phyloP scores from a whole-genome alignment of 805 yeast genomes.

The Teunomyces lycoperdinae region DNA sequence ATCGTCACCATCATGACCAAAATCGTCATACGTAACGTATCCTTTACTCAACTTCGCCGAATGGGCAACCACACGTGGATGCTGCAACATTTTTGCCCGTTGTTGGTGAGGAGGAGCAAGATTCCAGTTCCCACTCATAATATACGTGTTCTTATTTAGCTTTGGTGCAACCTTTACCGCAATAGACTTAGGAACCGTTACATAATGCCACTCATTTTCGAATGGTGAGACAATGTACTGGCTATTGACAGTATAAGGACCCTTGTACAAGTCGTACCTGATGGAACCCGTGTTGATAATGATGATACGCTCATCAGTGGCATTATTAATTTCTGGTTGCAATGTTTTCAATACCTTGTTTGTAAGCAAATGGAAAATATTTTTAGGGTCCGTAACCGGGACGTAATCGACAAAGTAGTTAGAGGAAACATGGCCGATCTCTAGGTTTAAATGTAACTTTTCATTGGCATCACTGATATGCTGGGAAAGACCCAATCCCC shows the following conservation, averaged over 20 bases:
- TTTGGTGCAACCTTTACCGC: constrained; percentile 54
- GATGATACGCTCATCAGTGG: constrained; percentile 38
- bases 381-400: constrained; percentile 48
- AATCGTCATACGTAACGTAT: constrained; percentile 78
- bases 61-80: constrained; percentile 7
- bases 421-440: constrained; percentile 63
- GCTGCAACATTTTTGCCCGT: neutral
- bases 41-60: constrained; percentile 51
- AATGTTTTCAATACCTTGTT: constrained; percentile 52
- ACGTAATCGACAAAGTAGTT: constrained; percentile 68
- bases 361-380: constrained; percentile 59
- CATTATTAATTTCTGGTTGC: constrained; percentile 20
- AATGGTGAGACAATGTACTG: constrained; percentile 86
- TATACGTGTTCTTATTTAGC: constrained; percentile 57
- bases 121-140: constrained; percentile 20
- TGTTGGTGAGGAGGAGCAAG: constrained; percentile 25
- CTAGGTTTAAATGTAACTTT: constrained; percentile 50
- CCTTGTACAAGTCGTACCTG: constrained; percentile 81
- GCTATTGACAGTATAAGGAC: constrained; percentile 77
- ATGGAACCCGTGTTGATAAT: constrained; percentile 85
- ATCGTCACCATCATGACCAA: constrained; percentile 84
- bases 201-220: constrained; percentile 70
- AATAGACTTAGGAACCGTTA: constrained; percentile 55
- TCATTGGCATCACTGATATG: constrained; percentile 43
- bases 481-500: constrained; percentile 50